phyloP scores from a whole-genome alignment of 2,329 filamentous ascomycete species.

The Lachnellula arida region DNA sequence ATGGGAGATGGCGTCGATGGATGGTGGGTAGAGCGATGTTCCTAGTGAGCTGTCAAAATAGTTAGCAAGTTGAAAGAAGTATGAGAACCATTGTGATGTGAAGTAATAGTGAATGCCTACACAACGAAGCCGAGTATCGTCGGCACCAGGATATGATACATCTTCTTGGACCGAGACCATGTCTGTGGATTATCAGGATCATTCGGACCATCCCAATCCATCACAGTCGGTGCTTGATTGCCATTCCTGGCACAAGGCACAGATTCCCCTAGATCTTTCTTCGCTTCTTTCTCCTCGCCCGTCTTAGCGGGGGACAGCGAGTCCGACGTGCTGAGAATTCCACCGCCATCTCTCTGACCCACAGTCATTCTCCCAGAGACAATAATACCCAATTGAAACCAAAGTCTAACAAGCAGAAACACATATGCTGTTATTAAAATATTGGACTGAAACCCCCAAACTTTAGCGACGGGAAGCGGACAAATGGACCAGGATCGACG shows the following conservation, averaged over 20 bases:
- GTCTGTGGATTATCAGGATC: slow-evolving; percentile 8
- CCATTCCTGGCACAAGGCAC: not conserved
- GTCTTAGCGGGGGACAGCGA: too few relatives aligned
- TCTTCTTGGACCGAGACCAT: slow-evolving; percentile 1
- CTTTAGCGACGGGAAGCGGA: too few relatives aligned
- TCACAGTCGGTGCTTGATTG: not conserved
- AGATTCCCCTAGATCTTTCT: too few relatives aligned
- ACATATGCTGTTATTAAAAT: too few relatives aligned
- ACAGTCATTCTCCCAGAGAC: too few relatives aligned
- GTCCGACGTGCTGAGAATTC: too few relatives aligned
- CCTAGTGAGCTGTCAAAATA: slow-evolving; percentile 28
- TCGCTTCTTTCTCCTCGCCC: too few relatives aligned
- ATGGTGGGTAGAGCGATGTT: not conserved
- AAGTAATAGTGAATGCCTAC: slow-evolving; percentile 2
- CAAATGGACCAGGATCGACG: too few relatives aligned
- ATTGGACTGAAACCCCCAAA: too few relatives aligned
- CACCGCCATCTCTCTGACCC: too few relatives aligned
- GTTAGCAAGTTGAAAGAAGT: not conserved
- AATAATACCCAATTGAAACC: too few relatives aligned
- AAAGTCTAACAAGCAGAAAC: too few relatives aligned
- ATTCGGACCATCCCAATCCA: slow-evolving; percentile 9
- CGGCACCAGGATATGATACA: not conserved
- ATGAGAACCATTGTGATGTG: not conserved
- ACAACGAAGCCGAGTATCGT: slow-evolving; percentile 1
- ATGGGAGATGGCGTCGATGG: not conserved